phyloP scores from a whole-genome alignment of 2,329 filamentous ascomycete genomes.

The Uncinocarpus reesii region DNA sequence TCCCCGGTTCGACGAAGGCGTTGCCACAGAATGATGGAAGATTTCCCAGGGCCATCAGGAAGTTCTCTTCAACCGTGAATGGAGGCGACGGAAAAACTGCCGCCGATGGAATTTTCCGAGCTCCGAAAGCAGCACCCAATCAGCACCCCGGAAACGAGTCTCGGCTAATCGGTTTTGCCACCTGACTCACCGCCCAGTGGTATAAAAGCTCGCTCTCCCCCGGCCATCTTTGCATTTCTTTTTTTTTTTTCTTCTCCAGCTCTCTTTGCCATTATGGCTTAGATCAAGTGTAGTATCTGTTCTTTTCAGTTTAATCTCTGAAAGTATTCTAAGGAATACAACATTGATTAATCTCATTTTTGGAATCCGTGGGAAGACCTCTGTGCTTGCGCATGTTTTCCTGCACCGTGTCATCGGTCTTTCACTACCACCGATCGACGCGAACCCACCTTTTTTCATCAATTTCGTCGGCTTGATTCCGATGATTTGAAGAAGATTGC shows the following conservation, averaged over 20 bases:
- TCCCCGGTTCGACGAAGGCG: too few species aligned
- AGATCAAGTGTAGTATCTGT: constrained; percentile 96
- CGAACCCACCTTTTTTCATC: constrained; percentile 56
- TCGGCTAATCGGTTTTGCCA: constrained; percentile 6
- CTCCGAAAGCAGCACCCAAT: background rate
- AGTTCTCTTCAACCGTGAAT: too few species aligned
- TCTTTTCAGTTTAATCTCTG: constrained; percentile 97
- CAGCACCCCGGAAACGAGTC: background rate
- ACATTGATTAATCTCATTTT: constrained; percentile 79
- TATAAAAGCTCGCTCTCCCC: constrained; percentile 28
- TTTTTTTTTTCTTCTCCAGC: constrained; percentile 40
- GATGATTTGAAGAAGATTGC: constrained; percentile 49
- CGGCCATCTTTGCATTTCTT: constrained; percentile 30
- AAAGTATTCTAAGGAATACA: constrained; percentile 63
- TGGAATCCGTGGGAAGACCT: constrained; percentile 46
- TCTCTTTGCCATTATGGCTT: constrained; percentile 53
- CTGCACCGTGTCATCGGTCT: constrained; percentile 63
- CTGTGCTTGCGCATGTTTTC: constrained; percentile 62
- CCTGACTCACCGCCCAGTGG: constrained; percentile 3
- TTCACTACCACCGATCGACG: constrained; percentile 65
- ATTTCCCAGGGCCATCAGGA: too few species aligned
- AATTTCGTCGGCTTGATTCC: constrained; percentile 40
- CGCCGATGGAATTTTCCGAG: background rate
- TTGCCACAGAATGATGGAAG: too few species aligned
- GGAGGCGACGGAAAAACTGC: constrained; percentile 1